A percentile compares a stretch with the other conserved stretches of the same genome.
Evolutionary conservation across 2,329 filamentous ascomycete genomes (phyloP).

Genomic region (Pestalotiopsis sp.): DNA sequence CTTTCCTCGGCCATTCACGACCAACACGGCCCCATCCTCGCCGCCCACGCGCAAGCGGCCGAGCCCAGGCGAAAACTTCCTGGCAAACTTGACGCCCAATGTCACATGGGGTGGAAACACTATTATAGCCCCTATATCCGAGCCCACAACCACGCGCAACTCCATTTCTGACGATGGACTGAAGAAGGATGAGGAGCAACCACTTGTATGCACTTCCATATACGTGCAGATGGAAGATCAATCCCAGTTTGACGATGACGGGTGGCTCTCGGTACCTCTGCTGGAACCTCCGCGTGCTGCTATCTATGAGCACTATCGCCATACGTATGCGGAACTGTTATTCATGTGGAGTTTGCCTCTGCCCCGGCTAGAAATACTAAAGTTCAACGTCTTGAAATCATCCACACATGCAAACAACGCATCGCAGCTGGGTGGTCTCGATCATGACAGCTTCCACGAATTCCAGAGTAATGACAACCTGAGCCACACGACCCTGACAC

Average conservation of each 20-base stretch:
- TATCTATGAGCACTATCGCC: slow-evolving; percentile 62
- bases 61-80: slow-evolving; percentile 64
- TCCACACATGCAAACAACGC: slow-evolving; percentile 35
- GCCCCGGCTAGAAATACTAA: slow-evolving; percentile 67
- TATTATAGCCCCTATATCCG: slow-evolving; percentile 41
- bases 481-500: slow-evolving; percentile 34
- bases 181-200: slow-evolving; percentile 46
- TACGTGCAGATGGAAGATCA: slow-evolving; percentile 62
- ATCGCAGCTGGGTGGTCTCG: slow-evolving; percentile 22
- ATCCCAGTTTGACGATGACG: slow-evolving; percentile 69
- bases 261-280: slow-evolving; percentile 62
- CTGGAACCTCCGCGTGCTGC: slow-evolving; percentile 53
- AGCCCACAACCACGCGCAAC: slow-evolving; percentile 50
- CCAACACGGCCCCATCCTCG: slow-evolving; percentile 40
- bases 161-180: slow-evolving; percentile 59
- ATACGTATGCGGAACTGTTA: slow-evolving; percentile 69
- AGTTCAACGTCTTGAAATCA: slow-evolving; percentile 66
- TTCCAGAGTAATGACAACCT: slow-evolving; percentile 35
- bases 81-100: slow-evolving; percentile 56
- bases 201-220: slow-evolving; percentile 53
- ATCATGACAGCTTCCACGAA: slow-evolving; percentile 38
- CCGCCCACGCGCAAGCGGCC: slow-evolving; percentile 53
- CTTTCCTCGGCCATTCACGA: slow-evolving; percentile 48
- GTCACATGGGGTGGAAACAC: slow-evolving; percentile 54
- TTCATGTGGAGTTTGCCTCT: slow-evolving; percentile 68